These are phyloP conservation scores for Arthrinium phaeospermum DNA, from an alignment of 2,329 filamentous ascomycete genomes.

Conservation along the genomic window DNA sequence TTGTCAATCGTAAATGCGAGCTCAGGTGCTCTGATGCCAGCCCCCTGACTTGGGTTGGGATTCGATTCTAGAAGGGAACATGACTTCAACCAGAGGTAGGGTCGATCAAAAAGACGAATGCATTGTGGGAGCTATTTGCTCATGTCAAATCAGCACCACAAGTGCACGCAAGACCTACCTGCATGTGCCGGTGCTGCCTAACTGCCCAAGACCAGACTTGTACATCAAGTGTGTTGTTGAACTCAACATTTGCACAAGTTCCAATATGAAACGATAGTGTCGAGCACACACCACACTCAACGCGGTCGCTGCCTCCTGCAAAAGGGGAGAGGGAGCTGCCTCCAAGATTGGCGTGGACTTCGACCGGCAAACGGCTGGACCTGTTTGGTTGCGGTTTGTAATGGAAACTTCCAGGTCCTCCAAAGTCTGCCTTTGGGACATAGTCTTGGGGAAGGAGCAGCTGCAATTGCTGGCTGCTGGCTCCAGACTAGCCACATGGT, in stretches of 20 bases:
- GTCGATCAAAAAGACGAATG: background rate
- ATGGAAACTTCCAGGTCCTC: background rate
- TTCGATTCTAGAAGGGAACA: background rate
- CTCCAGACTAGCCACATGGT: background rate
- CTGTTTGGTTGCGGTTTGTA: background rate
- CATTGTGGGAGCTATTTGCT: background rate
- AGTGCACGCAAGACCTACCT: background rate
- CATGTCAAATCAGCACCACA: background rate
- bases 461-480: background rate
- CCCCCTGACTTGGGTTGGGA: background rate
- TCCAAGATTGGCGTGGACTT: slow-evolving; percentile 15
- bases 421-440: too few species aligned
- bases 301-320: background rate
- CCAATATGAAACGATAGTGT: background rate
- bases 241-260: background rate
- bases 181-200: background rate
- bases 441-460: background rate
- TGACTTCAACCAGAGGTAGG: background rate
- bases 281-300: background rate
- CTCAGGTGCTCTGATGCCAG: background rate
- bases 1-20: too few species aligned
- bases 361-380: background rate
- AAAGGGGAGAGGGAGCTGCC: background rate
- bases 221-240: background rate
- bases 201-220: background rate